Percentiles rank a stretch among this genome's conserved stretches.
These are phyloP conservation scores for Exidia glandulosa DNA, from an alignment of 768 basidiomycete genomes.

Conservation along the genomic window DNA sequence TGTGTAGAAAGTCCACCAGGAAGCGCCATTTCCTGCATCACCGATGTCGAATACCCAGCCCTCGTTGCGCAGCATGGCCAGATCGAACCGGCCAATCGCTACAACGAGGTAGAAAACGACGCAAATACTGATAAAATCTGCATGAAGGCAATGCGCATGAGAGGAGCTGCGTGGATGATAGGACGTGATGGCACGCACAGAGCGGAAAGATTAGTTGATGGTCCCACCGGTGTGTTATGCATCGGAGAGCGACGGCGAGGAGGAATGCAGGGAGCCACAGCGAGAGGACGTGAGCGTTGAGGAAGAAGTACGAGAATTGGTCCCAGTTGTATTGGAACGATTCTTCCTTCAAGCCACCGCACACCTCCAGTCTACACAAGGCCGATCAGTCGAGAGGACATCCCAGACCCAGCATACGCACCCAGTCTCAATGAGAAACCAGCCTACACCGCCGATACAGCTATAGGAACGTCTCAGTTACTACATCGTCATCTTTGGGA, in stretches of 20 bases:
- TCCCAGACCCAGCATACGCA: slow-evolving; percentile 28
- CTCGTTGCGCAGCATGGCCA: slow-evolving; percentile 42
- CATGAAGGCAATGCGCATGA: no score
- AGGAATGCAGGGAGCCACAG: slow-evolving; percentile 74
- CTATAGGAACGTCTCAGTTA: slow-evolving; percentile 18
- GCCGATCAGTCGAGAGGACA: background rate
- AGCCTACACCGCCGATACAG: slow-evolving; percentile 92
- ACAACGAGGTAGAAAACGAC: slow-evolving; percentile 76
- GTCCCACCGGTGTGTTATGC: slow-evolving; percentile 68
- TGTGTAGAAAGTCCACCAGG: slow-evolving; percentile 82
- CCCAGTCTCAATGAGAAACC: slow-evolving; percentile 87
- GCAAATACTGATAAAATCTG: slow-evolving; percentile 77
- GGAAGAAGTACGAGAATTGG: slow-evolving; percentile 58
- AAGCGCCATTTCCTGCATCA: slow-evolving; percentile 22
- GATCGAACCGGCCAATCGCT: slow-evolving; percentile 45
- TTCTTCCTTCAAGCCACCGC: slow-evolving; percentile 70
- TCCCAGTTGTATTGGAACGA: slow-evolving; percentile 57
- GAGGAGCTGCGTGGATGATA: background rate
- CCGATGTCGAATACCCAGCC: slow-evolving; percentile 88
- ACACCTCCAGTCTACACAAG: slow-evolving; percentile 59
- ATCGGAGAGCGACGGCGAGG: slow-evolving; percentile 64
- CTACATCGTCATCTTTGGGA: background rate
- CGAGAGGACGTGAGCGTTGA: slow-evolving; percentile 46
- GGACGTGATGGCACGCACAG: slow-evolving; percentile 38
- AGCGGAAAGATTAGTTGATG: slow-evolving; percentile 89